These are phyloP conservation scores for Hansenula anomala DNA, from an alignment of 1,139 yeast genomes.

Conservation along the genomic window DNA sequence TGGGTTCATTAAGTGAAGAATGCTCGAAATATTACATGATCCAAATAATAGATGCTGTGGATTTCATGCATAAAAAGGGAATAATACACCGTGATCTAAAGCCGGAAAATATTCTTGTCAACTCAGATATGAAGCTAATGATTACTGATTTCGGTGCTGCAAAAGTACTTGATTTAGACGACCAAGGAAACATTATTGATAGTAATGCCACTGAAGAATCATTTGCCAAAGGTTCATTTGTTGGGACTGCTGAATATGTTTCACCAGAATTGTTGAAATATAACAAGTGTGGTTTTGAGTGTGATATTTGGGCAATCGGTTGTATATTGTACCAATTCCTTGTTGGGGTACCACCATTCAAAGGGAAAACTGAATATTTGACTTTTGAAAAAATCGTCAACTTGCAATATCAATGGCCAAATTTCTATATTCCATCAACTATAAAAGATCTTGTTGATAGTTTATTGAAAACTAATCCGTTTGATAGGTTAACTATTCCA, in stretches of 20 bases:
- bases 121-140: constrained; percentile 60
- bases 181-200: constrained; percentile 26
- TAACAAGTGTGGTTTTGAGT: constrained; percentile 69
- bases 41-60: constrained; percentile 59
- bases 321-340: constrained; percentile 73
- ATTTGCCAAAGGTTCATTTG: constrained; percentile 51
- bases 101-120: constrained; percentile 70
- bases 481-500: constrained; percentile 54
- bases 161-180: constrained; percentile 40
- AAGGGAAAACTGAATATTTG: constrained; percentile 69
- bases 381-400: constrained; percentile 67
- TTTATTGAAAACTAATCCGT: constrained; percentile 58
- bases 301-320: constrained; percentile 82
- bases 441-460: constrained; percentile 49
- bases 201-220: constrained; percentile 9
- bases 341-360: constrained; percentile 76
- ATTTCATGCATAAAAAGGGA: constrained; percentile 69
- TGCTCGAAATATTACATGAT: constrained; percentile 70
- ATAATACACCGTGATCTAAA: constrained; percentile 78
- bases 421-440: constrained; percentile 33
- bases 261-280: constrained; percentile 69
- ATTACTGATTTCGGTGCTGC: constrained; percentile 85
- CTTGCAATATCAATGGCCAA: constrained; percentile 60
- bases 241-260: constrained; percentile 83
- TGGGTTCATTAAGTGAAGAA: constrained; percentile 74